These are phyloP conservation scores for Fusarium xylarioides DNA, from an alignment of 2,329 filamentous ascomycete genomes.

Conservation along the genomic window DNA sequence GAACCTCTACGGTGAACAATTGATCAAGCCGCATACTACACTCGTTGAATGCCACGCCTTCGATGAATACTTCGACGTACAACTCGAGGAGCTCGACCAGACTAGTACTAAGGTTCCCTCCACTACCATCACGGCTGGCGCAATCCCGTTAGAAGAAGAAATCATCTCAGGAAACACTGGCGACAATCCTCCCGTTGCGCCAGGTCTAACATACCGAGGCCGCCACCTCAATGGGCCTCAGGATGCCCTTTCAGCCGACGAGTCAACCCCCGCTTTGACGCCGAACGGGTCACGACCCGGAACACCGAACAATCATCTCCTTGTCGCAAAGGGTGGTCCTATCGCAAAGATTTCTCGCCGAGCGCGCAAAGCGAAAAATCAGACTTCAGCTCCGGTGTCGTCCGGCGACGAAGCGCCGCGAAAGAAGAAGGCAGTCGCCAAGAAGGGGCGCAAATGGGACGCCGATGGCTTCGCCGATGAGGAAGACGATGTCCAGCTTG, in stretches of 20 bases:
- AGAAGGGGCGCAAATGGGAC: slow-evolving; percentile 93
- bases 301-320: slow-evolving; percentile 72
- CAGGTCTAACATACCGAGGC: slow-evolving; percentile 53
- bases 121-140: slow-evolving; percentile 38
- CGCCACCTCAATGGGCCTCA: slow-evolving; percentile 49
- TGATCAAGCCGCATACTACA: slow-evolving; percentile 82
- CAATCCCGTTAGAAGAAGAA: slow-evolving; percentile 47
- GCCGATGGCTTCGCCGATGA: slow-evolving; percentile 88
- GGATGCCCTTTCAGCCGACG: slow-evolving; percentile 65
- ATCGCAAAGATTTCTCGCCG: slow-evolving; percentile 81
- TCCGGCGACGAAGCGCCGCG: slow-evolving; percentile 81
- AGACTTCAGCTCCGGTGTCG: slow-evolving; percentile 71
- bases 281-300: slow-evolving; percentile 81
- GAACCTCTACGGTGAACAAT: slow-evolving; percentile 86
- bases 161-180: slow-evolving; percentile 43
- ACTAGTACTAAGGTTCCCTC: slow-evolving; percentile 52
- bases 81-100: slow-evolving; percentile 82
- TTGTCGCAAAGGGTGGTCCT: slow-evolving; percentile 79
- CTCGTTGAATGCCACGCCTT: slow-evolving; percentile 82
- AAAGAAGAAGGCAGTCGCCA: slow-evolving; percentile 79
- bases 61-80: slow-evolving; percentile 93
- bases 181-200: slow-evolving; percentile 43
- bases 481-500: slow-evolving; percentile 79
- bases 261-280: slow-evolving; percentile 72
- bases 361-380: slow-evolving; percentile 75